Base-by-base conservation (phyloP, 805 yeast species). In the Maudiozyma pseudohumilis region DNA sequence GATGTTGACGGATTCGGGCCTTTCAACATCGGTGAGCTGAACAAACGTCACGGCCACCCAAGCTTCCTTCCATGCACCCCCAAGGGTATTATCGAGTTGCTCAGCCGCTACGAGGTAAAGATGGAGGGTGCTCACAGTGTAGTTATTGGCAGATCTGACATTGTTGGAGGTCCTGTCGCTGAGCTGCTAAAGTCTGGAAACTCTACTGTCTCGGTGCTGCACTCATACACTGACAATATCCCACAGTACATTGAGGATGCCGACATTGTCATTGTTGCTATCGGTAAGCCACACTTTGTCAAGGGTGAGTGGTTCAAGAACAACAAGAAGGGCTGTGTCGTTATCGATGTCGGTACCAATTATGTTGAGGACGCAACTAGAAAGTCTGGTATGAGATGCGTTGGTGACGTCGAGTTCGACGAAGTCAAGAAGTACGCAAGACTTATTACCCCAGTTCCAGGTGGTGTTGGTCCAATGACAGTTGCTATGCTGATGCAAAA, bases 1-100 rank as follows among this genome's bases (percentile, higher is more conserved):
- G 98, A 89, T 53, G 95, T 92, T 33, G 98, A 89, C 60, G 98
- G 98, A 2, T 92, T 89, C 53, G 92, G 88, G 30, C 77, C 87
- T 39, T 71, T 69, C 52, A 92, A 92, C 59, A 77, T 85, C 40
- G 97, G 96, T 42, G 96, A 89, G 56, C 70, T 89, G 41, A 75
- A 88, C 49, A 86, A 87, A 62, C 77, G 83, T 48, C 85, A 85
- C 37, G 96, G 96, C 17, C 56, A 66, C 26, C 95, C 96, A 23
- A 63, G 66, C 42, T 88, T 86, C 61, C 69, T 80, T 46, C 97
- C 98, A 25, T 89, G 97, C 65, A 89, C 98, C 21, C 98, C 98
- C 39, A 77, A 80, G 63, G 98, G 98, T 41, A 75, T 87, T 51
- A 79, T 89, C 68, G 81, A 77, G 52, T 66, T 89, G 53, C 69